Evolutionary conservation across 768 basidiomycete species (phyloP).

Genomic region (Tylopilus sp.): DNA sequence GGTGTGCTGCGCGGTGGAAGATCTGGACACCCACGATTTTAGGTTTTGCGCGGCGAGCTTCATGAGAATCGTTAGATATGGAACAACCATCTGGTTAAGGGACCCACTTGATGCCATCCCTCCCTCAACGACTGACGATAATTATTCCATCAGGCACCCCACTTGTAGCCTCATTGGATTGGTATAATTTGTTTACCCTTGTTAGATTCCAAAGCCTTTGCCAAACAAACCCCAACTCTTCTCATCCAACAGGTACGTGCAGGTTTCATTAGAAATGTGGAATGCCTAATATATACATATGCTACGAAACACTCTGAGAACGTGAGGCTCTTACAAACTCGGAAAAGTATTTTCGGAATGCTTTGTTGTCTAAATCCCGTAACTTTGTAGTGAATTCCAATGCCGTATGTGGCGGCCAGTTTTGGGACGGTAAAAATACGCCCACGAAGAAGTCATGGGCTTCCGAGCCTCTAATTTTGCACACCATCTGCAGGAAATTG

Average conservation of each 20-base stretch:
- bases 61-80: constrained; percentile 10
- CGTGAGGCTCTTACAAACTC: constrained; percentile 79
- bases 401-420: constrained; percentile 78
- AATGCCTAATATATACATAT: constrained; percentile 14
- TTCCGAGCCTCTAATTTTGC: constrained; percentile 76
- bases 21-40: constrained; percentile 40
- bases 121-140: constrained; percentile 14
- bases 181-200: constrained; percentile 28
- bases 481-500: constrained; percentile 74
- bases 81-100: neutral
- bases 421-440: constrained; percentile 83
- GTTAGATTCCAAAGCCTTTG: constrained; percentile 33
- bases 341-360: constrained; percentile 82
- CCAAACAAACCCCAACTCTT: constrained; percentile 22
- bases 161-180: constrained; percentile 7
- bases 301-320: constrained; percentile 48
- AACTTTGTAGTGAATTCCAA: constrained; percentile 76
- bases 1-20: constrained; percentile 15
- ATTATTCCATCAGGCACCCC: constrained; percentile 14
- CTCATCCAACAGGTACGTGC: neutral
- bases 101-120: constrained; percentile 32
- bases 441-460: constrained; percentile 75
- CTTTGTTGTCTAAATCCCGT: constrained; percentile 68
- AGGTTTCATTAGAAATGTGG: constrained; percentile 1
- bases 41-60: constrained; percentile 35